Evolutionary conservation across 1,139 yeast species (phyloP), one percentile per base, ranked within the genome.

Genomic region (Sugiyamaella castrensis): DNA sequence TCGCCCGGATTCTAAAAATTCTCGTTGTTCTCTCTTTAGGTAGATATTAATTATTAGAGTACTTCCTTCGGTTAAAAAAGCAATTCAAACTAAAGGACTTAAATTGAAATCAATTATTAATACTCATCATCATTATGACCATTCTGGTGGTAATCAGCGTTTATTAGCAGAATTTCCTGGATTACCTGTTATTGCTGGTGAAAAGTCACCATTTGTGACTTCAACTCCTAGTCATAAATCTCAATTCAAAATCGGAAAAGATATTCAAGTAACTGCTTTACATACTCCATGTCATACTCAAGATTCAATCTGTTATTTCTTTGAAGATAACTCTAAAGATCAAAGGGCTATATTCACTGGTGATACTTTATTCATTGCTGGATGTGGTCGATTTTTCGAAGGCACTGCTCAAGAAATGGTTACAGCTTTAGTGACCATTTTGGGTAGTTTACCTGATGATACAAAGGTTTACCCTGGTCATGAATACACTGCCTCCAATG

Each of bases 271-370:
- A 46, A 81, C 84, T 4, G 95, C 97, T 1, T 73, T 92, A 43
- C 92, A 92, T 67, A 92, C 99, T 0, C 98, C 99, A 1, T 92
- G 99, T 64, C 99, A 92, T 65, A 92, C 99, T 0, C 95, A 86
- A 66, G 98, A 94, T 66, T 87, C 95, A 5, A 86, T 92, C 51
- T 91, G 98, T 65, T 92, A 88, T 69, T 86, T 70, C 59, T 87
- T 80, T 0, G 73, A 72, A 46, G 98, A 92, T 65, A 58, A 67
- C 10, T 68, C 70, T 32, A 80, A 88, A 1, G 74, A 73, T 31
- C 80, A 89, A 57, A 75, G 73, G 56, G 92, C 84, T 1, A 91
- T 92, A 1, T 88, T 92, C 68, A 88, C 98, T 0, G 99, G 99
- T 8, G 99, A 92, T 67, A 92, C 98, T 0, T 72, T 92, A 46